A percentile compares a stretch with the other conserved stretches of the same genome.
Evolutionary conservation across 768 basidiomycete species (phyloP).

Genomic region (Filobasidium wieringae): DNA sequence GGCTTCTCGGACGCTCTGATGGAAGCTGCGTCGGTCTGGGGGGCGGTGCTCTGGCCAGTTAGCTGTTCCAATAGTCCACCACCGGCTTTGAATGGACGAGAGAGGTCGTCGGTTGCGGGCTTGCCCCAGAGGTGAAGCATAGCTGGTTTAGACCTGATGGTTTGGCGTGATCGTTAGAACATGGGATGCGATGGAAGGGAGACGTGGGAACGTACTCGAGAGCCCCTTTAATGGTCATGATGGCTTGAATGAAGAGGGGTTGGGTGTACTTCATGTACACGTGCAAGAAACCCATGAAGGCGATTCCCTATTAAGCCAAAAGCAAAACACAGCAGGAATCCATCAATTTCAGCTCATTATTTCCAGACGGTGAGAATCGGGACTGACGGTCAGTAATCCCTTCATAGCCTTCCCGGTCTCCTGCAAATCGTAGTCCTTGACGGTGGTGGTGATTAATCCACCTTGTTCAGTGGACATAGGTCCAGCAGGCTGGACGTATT

Average conservation of each 20-base stretch:
- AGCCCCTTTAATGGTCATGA: conserved; percentile 87
- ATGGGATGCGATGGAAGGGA: background rate
- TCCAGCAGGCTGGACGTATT: conserved; percentile 73
- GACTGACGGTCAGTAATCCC: conserved; percentile 39
- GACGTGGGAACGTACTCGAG: conserved; percentile 62
- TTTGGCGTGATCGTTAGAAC: background rate
- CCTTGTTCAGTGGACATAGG: conserved; percentile 65
- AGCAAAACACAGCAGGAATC: conserved; percentile 38
- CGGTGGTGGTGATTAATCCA: conserved; percentile 75
- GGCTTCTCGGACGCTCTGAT: conserved; percentile 84
- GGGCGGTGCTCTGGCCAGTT: conserved; percentile 28
- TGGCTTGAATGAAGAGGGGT: conserved; percentile 84
- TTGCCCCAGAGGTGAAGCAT: conserved; percentile 70
- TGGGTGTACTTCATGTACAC: conserved; percentile 90
- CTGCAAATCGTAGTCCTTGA: conserved; percentile 81
- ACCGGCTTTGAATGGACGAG: conserved; percentile 72
- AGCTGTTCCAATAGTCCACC: conserved; percentile 50
- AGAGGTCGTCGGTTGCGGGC: conserved; percentile 69
- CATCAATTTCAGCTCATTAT: background rate
- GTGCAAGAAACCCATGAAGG: conserved; percentile 88
- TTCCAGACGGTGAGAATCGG: background rate
- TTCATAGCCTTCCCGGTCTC: conserved; percentile 61
- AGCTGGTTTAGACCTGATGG: conserved; percentile 26
- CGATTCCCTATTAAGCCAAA: conserved; percentile 45
- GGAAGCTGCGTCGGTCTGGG: conserved; percentile 67